Evolutionary conservation across 768 basidiomycete genomes (phyloP).

Genomic region (Serpula lacrymans): DNA sequence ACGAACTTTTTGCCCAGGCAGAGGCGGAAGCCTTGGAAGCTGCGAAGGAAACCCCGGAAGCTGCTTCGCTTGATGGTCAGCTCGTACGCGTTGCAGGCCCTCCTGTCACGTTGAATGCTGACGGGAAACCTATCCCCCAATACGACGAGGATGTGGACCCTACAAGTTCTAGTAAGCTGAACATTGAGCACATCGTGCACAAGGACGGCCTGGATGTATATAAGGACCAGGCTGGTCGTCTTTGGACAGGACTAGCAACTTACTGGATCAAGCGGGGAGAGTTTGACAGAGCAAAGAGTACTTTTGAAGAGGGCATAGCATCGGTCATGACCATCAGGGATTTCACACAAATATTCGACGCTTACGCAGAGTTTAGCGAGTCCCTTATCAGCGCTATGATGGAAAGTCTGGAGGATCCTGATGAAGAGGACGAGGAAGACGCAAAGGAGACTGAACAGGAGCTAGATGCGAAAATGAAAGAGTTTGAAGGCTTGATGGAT

Average conservation of each 20-base stretch:
- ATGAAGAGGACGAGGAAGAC: conserved; percentile 78
- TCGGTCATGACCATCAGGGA: conserved; percentile 90
- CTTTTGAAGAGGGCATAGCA: conserved; percentile 84
- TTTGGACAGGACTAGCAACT: conserved; percentile 95
- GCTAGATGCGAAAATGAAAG: conserved; percentile 84
- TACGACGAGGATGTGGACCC: conserved; percentile 89
- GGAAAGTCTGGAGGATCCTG: conserved; percentile 75
- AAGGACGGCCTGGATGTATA: conserved; percentile 87
- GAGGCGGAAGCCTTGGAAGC: conserved; percentile 42
- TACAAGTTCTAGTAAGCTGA: conserved; percentile 60
- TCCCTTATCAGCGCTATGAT: conserved; percentile 86
- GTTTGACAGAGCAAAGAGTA: conserved; percentile 84
- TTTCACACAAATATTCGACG: conserved; percentile 97
- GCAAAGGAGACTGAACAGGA: conserved; percentile 77
- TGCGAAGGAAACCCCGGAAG: conserved; percentile 25
- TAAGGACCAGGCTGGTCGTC: conserved; percentile 92
- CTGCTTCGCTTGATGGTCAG: conserved; percentile 52
- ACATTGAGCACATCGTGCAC: conserved; percentile 82
- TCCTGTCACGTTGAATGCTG: conserved; percentile 47
- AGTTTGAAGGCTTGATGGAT: conserved; percentile 93
- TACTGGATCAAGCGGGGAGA: conserved; percentile 99
- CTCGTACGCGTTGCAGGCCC: conserved; percentile 73
- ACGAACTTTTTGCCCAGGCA: conserved; percentile 45
- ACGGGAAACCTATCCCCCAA: conserved; percentile 45
- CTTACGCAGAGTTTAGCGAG: conserved; percentile 93